These are phyloP conservation scores for Penicillium sp. DNA, from an alignment of 2,329 filamentous ascomycete genomes.

Conservation along the genomic window DNA sequence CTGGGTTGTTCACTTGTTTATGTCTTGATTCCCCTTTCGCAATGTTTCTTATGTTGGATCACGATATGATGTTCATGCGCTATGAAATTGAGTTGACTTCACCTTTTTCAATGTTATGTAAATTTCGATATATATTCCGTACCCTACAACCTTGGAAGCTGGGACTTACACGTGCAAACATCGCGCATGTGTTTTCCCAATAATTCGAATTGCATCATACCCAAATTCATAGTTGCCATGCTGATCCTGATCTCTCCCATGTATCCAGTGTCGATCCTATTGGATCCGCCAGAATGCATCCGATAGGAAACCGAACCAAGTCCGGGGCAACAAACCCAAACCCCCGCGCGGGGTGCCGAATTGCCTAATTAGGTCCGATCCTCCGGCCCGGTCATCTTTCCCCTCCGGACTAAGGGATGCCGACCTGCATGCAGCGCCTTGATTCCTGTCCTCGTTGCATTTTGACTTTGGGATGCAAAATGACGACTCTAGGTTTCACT, in stretches of 20 bases:
- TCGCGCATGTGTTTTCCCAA: too few relatives aligned
- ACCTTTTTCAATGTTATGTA: too few relatives aligned
- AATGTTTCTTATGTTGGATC: conserved; percentile 4
- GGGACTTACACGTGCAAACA: too few relatives aligned
- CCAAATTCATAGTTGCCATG: too few relatives aligned
- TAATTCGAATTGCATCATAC: too few relatives aligned
- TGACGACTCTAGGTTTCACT: conserved; percentile 9
- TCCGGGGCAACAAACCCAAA: neutral
- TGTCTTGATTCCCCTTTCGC: conserved; percentile 14
- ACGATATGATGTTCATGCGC: conserved; percentile 11
- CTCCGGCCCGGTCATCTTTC: conserved; percentile 9
- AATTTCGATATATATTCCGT: too few relatives aligned
- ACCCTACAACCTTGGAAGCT: too few relatives aligned
- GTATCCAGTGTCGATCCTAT: neutral
- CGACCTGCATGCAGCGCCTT: too few relatives aligned
- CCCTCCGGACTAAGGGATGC: too few relatives aligned
- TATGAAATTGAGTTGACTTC: conserved; percentile 10
- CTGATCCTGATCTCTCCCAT: too few relatives aligned
- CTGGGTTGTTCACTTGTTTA: neutral
- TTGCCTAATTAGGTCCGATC: conserved; percentile 8
- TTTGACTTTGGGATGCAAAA: conserved; percentile 7
- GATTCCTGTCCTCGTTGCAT: neutral
- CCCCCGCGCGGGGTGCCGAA: conserved; percentile 12
- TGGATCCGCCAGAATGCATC: too few relatives aligned
- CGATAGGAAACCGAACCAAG: neutral